Percentiles rank a stretch among this genome's conserved stretches.
Conservation (phyloP, 2,329 filamentous ascomycete species). For the Alternaria rosae region DNA sequence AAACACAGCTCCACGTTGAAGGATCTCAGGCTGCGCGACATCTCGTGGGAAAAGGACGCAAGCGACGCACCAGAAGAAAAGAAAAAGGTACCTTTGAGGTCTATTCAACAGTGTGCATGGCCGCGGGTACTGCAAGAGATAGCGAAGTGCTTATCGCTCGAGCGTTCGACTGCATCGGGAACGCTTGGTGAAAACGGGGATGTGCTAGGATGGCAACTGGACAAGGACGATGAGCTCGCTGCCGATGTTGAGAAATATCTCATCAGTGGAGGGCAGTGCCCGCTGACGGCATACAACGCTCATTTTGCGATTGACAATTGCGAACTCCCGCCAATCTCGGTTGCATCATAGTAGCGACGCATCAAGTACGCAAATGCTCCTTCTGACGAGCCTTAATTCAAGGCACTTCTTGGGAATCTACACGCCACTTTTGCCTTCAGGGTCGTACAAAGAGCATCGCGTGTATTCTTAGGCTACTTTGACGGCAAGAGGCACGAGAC, state of each 20-base stretch:
- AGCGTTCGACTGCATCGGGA: conserved; percentile 6
- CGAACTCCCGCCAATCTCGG: background rate
- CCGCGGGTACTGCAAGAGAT: background rate
- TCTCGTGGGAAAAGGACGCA: background rate
- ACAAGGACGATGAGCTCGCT: background rate
- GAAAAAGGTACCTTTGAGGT: background rate
- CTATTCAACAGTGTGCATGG: background rate
- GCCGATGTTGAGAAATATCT: background rate
- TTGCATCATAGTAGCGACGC: background rate
- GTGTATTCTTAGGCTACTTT: background rate
- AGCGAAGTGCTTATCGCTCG: background rate
- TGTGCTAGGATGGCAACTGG: background rate
- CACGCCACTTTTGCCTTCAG: background rate
- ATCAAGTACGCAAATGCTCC: background rate
- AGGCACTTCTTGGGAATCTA: background rate
- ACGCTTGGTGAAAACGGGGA: background rate
- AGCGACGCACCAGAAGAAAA: background rate
- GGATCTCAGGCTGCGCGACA: conserved; percentile 14
- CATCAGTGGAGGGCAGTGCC: background rate
- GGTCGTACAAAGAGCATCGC: background rate
- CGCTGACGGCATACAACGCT: background rate
- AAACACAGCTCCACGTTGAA: conserved; percentile 17
- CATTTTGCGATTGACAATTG: background rate
- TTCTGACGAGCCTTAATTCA: background rate
- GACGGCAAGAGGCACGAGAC: background rate